Evolutionary conservation across 208 protist species (phyloP).

Genomic region (Trypanosomatidae sp.): DNA sequence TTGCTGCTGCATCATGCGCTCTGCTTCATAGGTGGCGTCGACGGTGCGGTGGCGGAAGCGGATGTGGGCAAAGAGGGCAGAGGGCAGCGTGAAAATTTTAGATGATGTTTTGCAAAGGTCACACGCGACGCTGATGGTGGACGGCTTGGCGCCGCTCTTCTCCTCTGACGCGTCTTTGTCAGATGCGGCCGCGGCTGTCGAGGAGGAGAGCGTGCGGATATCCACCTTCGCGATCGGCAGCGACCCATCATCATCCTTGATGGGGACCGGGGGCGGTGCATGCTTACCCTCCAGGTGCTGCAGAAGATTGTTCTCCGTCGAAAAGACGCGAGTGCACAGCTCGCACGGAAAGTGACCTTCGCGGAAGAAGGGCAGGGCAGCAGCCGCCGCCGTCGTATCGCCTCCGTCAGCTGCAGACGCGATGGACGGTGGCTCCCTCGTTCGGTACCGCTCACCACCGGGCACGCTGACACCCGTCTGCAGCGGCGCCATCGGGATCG

Average conservation of each 20-base stretch:
- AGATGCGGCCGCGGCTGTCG: background rate
- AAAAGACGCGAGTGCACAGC: constrained; percentile 62
- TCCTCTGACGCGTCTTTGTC: background rate
- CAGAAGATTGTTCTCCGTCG: constrained; percentile 63
- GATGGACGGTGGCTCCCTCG: background rate
- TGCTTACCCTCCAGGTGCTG: constrained; percentile 74
- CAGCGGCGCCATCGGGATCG: background rate
- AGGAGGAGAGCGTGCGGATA: too few relatives aligned
- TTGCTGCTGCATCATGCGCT: constrained; percentile 60
- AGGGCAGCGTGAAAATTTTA: constrained; percentile 74
- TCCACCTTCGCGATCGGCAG: too few relatives aligned
- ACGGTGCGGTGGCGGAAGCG: constrained; percentile 78
- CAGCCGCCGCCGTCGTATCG: background rate
- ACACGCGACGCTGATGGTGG: too few relatives aligned
- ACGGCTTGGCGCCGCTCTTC: too few relatives aligned
- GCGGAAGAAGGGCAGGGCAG: background rate
- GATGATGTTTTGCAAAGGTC: too few relatives aligned
- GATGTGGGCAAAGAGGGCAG: constrained; percentile 83
- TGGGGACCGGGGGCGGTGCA: too few relatives aligned
- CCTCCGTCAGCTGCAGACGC: background rate
- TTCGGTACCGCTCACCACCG: background rate
- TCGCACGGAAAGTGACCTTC: constrained; percentile 79
- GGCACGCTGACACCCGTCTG: background rate
- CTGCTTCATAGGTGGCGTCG: constrained; percentile 72
- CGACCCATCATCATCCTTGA: too few relatives aligned